Conservation (phyloP, 2,329 filamentous ascomycete genomes). For the Aureobasidium sp. region DNA sequence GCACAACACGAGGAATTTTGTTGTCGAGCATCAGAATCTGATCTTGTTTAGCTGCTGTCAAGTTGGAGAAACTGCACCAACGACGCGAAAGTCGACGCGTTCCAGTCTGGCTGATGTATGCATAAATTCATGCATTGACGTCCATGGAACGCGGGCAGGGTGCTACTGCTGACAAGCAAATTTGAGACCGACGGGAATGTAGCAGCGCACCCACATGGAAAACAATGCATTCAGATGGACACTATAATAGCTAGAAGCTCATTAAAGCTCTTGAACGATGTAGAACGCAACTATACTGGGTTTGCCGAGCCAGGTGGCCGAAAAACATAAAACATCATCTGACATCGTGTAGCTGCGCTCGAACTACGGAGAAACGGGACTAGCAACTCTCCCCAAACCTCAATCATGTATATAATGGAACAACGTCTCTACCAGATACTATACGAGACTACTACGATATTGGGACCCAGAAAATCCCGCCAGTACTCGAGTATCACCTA, state of each 20-base stretch:
- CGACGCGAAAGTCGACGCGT: background rate
- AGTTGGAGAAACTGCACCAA: background rate
- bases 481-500: background rate
- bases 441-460: no score
- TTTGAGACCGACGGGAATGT: background rate
- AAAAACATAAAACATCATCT: no score
- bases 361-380: no score
- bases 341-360: no score
- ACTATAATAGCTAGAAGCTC: background rate
- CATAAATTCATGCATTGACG: background rate
- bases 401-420: no score
- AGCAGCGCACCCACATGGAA: background rate
- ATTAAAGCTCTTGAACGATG: background rate
- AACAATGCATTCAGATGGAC: no score
- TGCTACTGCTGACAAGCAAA: background rate
- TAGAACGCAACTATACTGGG: background rate
- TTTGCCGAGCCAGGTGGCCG: background rate
- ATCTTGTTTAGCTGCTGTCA: background rate
- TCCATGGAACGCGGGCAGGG: background rate
- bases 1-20: background rate
- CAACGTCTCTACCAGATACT: no score
- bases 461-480: no score
- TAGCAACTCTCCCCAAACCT: no score
- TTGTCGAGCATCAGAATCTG: background rate
- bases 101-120: background rate